Conservation (phyloP, 2,329 filamentous ascomycete species). For the Acrodontium crateriforme region DNA sequence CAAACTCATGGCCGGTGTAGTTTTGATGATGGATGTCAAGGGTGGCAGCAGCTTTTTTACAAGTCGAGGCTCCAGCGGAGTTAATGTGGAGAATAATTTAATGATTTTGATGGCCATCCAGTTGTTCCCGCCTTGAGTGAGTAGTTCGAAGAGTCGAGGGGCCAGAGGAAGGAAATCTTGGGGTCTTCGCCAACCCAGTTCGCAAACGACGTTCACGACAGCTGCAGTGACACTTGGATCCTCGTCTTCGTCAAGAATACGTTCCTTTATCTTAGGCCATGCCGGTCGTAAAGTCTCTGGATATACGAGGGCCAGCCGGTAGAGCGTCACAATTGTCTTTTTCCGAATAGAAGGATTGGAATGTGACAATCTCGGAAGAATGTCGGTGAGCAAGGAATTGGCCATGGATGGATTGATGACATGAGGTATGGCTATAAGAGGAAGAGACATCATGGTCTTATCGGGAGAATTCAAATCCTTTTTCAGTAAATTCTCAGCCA, state of each 20-base stretch:
- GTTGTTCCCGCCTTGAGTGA: conserved; percentile 88
- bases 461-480: conserved; percentile 72
- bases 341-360: conserved; percentile 77
- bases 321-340: conserved; percentile 90
- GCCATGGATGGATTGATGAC: conserved; percentile 87
- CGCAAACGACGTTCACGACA: conserved; percentile 93
- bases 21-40: conserved; percentile 82
- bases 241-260: conserved; percentile 76
- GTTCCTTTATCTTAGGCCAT: conserved; percentile 96
- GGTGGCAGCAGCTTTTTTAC: conserved; percentile 85
- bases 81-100: conserved; percentile 91
- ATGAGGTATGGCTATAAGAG: conserved; percentile 82
- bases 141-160: conserved; percentile 77
- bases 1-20: conserved; percentile 93
- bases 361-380: conserved; percentile 75
- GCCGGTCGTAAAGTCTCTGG: conserved; percentile 82
- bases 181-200: conserved; percentile 84
- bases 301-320: conserved; percentile 87
- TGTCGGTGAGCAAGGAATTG: conserved; percentile 72
- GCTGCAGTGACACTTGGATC: conserved; percentile 89
- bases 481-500: conserved; percentile 91
- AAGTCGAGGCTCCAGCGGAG: conserved; percentile 78
- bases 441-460: conserved; percentile 67
- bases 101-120: conserved; percentile 99
- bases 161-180: conserved; percentile 89